A percentile compares a stretch with the other conserved stretches of the same genome.
phyloP scores from a whole-genome alignment of 1,284 basidiomycete genomes.

The Erythrobasidium hasegawianum region DNA sequence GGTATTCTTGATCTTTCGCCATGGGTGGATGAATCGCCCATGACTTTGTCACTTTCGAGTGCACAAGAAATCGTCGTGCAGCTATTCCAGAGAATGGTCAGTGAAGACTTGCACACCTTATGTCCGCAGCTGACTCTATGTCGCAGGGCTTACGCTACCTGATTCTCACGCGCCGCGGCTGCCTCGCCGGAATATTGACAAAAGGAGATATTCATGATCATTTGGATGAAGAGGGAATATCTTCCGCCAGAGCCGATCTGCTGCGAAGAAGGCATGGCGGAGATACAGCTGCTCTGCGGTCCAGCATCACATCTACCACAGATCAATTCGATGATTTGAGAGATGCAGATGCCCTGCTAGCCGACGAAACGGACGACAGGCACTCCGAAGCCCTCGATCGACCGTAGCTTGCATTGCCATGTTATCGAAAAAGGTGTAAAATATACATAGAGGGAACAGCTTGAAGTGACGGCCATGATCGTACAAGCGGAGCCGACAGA shows the following conservation, averaged over 20 bases:
- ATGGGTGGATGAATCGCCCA: conserved; percentile 44
- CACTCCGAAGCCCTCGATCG: not conserved
- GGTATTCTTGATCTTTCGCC: conserved; percentile 35
- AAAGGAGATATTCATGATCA: conserved; percentile 28
- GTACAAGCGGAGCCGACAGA: not conserved
- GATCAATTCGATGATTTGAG: not conserved
- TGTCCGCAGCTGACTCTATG: no score
- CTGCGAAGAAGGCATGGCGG: conserved; percentile 11
- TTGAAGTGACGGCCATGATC: no score
- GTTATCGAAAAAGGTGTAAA: no score
- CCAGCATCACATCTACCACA: not conserved
- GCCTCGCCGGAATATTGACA: conserved; percentile 31
- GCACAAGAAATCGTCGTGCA: conserved; percentile 45
- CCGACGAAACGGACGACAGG: not conserved
- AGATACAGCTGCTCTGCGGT: no score
- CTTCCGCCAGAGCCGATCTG: conserved; percentile 14
- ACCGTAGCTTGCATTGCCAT: no score
- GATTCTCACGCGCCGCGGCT: conserved; percentile 15
- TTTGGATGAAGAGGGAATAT: not conserved
- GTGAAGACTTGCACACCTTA: not conserved
- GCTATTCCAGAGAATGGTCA: conserved; percentile 43
- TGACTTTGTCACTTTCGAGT: conserved; percentile 37
- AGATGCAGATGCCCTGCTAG: not conserved
- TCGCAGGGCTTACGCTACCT: conserved; percentile 22
- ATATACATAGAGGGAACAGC: no score